Base-by-base conservation (phyloP, 2,329 filamentous ascomycete genomes). In the Colletotrichum sp. region DNA sequence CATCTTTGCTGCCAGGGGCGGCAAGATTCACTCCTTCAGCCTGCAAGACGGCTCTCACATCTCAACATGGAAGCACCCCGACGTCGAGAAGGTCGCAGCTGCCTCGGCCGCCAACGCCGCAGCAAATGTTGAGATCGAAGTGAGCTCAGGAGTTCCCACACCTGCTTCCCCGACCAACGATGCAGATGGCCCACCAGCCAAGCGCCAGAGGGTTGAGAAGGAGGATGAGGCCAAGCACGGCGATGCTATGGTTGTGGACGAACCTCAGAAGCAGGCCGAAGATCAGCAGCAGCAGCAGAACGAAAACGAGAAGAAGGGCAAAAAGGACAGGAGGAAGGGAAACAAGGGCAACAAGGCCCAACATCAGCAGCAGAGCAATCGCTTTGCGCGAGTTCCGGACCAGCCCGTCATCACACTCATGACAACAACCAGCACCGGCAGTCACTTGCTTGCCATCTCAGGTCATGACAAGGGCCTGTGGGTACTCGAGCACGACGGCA, bases 401-500 rank as follows among this genome's bases (percentile, higher is more conserved):
- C 83, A 87, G 76, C 90, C 93, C 7, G 92, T 93, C 80, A 90
- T 98, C 71, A 93, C 93, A 75, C 91, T 93, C 77, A 82, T 98
- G 78, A 87, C 90, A 26, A 85, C 90, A 32, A 93, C 95, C 1
- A 83, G 87, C 16, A 89, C 94, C 78, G 91, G 93, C 16, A 88
- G 90, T 57, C 88, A 98, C 85, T 83, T 98, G 24, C 87, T 98
- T 57, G 94, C 92, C 26, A 91, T 98, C 34, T 98, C 96, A 10
- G 93, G 92, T n/a, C 95, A 98, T 81, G 97, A 99, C 87, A 99
- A 99, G 87, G 92, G 91, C 66, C 89, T 99, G 55, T 95, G 95
- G 83, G 95, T 98, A 0, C 95, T 99, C 82, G 88, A 92, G 79
- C 88, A 96, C 75, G 89, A 92, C 34, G 86, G 89, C 3, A 85